These are phyloP conservation scores for Xylariaceae sp. DNA, from an alignment of 2,329 filamentous ascomycete genomes.

Conservation along the genomic window DNA sequence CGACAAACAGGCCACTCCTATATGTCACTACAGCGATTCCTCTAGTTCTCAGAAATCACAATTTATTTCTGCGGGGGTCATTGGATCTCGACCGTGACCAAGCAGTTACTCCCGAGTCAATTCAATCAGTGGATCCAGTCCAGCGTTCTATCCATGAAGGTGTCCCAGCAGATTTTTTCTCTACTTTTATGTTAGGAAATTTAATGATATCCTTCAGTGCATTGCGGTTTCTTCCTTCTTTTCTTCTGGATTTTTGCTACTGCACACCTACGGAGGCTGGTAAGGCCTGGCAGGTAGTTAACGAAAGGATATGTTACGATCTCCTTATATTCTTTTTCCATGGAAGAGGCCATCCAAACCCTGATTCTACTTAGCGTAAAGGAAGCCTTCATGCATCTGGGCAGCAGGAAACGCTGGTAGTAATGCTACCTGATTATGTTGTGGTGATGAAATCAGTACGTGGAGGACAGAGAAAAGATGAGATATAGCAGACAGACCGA, in stretches of 20 bases:
- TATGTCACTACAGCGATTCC: background rate
- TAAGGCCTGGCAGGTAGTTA: slow-evolving; percentile 3
- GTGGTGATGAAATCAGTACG: too few species aligned
- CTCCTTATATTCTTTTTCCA: slow-evolving; percentile 12
- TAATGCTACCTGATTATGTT: too few species aligned
- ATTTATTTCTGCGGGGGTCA: background rate
- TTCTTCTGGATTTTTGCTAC: slow-evolving; percentile 15
- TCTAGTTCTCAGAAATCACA: background rate
- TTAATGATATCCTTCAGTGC: slow-evolving; percentile 43
- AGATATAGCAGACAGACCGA: slow-evolving; percentile 4
- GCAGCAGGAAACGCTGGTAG: too few species aligned
- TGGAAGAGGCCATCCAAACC: slow-evolving; percentile 1
- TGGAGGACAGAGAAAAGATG: background rate
- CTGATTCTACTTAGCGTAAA: background rate
- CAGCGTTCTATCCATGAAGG: slow-evolving; percentile 31
- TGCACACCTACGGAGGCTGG: background rate
- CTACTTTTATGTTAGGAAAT: slow-evolving; percentile 37
- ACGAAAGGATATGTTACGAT: slow-evolving; percentile 5
- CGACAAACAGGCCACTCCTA: background rate
- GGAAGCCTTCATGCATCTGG: slow-evolving; percentile 9
- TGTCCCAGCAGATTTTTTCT: slow-evolving; percentile 31
- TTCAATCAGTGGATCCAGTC: slow-evolving; percentile 32
- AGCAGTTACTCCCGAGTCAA: slow-evolving; percentile 15
- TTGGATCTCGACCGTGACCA: background rate
- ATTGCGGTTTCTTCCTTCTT: slow-evolving; percentile 25